These are phyloP conservation scores for Parachaetomium inaequale DNA, from an alignment of 495 filamentous ascomycete genomes.

Conservation along the genomic window DNA sequence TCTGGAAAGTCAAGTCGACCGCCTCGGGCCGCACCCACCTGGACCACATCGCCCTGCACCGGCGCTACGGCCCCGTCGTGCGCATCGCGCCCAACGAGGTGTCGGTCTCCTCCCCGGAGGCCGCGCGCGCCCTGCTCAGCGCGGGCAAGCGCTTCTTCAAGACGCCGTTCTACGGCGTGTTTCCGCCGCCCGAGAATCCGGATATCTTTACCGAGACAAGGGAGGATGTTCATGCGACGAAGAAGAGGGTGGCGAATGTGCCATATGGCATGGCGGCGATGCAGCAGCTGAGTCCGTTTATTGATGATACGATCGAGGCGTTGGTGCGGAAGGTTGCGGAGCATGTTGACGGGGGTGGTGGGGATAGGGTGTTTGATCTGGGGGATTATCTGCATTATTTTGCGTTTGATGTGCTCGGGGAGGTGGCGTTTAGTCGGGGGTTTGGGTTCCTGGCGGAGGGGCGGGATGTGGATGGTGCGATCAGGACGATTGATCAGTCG, in stretches of 20 bases:
- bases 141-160: constrained; percentile 55
- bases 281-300: constrained; percentile 46
- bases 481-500: constrained; percentile 51
- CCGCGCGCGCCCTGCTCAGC: constrained; percentile 45
- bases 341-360: constrained; percentile 11
- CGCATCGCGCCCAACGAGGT: constrained; percentile 56
- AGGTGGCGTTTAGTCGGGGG: constrained; percentile 60
- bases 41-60: constrained; percentile 47
- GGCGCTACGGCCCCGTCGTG: constrained; percentile 54
- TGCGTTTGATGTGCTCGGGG: constrained; percentile 57
- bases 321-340: constrained; percentile 41
- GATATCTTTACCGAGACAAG: constrained; percentile 56
- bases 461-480: constrained; percentile 54
- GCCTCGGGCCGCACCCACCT: constrained; percentile 40
- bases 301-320: constrained; percentile 47
- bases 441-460: constrained; percentile 61
- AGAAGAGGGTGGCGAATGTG: constrained; percentile 54
- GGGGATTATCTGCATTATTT: constrained; percentile 53
- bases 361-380: constrained; percentile 39
- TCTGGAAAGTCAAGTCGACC: constrained; percentile 46
- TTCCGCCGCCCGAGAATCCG: constrained; percentile 55
- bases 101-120: constrained; percentile 49
- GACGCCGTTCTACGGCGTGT: constrained; percentile 53
- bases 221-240: constrained; percentile 52
- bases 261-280: constrained; percentile 54